Evolutionary conservation across 129 eudicot genomes (phyloP), one percentile per base, ranked within the genome.

Genomic region (Dittrichia graveolens): DNA sequence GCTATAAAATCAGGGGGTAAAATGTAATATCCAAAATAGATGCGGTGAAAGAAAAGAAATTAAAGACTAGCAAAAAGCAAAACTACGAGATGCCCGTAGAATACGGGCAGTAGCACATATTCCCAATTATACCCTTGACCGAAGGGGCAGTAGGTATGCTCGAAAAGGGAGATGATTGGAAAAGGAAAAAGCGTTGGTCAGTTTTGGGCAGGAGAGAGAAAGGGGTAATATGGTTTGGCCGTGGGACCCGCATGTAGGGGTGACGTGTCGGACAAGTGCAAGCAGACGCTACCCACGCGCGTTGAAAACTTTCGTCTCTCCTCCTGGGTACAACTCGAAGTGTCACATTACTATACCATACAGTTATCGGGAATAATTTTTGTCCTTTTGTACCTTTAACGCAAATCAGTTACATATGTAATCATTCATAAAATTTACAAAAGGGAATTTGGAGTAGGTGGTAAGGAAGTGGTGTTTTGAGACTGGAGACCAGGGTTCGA

Each of bases 1-100:
- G 60, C 13, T 59, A 49, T 0, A 52, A 35, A 57, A 8, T 11
- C 2, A 9, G 66, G 65, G 39, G 35, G 49, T 74, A 74, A 48
- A 40, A 5, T 61, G 81, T 52, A 77, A 69, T 60, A 78, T 61
- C 75, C 61, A 54, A 61, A 69, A 61, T 42, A 42, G 79, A 44
- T 52, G 65, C 73, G 57, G 65, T 78, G n/a, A n/a, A 81, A 83
- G 78, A 87, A 66, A 81, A 73, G 75, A 85, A 84, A 84, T 86
- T 87, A 61, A 78, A 73, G 90, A 87, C 82, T 63, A 87, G 48
- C 69, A 71, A 78, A 82, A 85, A 84, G 86, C 78, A 80, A 81
- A 2, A 11, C 5, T 50, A 31, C 40, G 71, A 71, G 46, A 24
- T 89, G 87, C 84, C 92, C 96, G 83, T 69, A 77, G 80, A 83